A percentile compares a stretch with the other conserved stretches of the same genome.
Conservation (phyloP, 352 stramenopile species). For the Phytophthora ohioensis region DNA sequence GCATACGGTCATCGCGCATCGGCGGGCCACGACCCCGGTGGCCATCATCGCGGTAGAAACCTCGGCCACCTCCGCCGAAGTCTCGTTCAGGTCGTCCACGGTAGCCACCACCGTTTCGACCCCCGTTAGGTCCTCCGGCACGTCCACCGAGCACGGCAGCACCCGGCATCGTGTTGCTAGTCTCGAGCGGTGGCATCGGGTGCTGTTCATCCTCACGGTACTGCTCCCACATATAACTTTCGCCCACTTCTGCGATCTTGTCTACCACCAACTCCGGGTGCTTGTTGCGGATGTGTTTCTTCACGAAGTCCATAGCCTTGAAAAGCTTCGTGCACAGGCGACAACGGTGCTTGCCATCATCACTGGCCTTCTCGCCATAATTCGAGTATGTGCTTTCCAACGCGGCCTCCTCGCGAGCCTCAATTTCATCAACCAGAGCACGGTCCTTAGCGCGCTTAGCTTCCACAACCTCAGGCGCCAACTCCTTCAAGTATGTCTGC, state of each 20-base stretch:
- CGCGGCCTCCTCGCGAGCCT: constrained; percentile 72
- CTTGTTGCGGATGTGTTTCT: constrained; percentile 92
- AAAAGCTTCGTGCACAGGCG: constrained; percentile 90
- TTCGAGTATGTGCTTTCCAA: constrained; percentile 83
- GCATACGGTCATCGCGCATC: constrained; percentile 57
- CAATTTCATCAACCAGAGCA: constrained; percentile 79
- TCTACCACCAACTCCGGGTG: constrained; percentile 85
- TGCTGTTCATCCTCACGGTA: constrained; percentile 85
- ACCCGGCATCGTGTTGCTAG: constrained; percentile 62
- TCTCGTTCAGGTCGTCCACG: constrained; percentile 41
- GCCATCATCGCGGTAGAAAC: constrained; percentile 66
- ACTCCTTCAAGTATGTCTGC: constrained; percentile 67
- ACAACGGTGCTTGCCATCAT: constrained; percentile 85
- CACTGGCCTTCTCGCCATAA: constrained; percentile 85
- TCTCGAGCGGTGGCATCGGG: constrained; percentile 79
- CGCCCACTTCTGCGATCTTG: constrained; percentile 81
- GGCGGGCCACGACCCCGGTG: constrained; percentile 64
- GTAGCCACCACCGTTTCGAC: constrained; percentile 40
- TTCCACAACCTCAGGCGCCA: constrained; percentile 56
- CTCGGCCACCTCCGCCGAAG: constrained; percentile 50
- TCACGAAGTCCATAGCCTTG: constrained; percentile 89
- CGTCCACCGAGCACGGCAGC: constrained; percentile 64
- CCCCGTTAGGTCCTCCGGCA: constrained; percentile 44
- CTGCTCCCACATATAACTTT: constrained; percentile 91
- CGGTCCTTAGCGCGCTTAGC: constrained; percentile 64